phyloP scores from a whole-genome alignment of 805 yeast genomes.

The Candida verbasci region DNA sequence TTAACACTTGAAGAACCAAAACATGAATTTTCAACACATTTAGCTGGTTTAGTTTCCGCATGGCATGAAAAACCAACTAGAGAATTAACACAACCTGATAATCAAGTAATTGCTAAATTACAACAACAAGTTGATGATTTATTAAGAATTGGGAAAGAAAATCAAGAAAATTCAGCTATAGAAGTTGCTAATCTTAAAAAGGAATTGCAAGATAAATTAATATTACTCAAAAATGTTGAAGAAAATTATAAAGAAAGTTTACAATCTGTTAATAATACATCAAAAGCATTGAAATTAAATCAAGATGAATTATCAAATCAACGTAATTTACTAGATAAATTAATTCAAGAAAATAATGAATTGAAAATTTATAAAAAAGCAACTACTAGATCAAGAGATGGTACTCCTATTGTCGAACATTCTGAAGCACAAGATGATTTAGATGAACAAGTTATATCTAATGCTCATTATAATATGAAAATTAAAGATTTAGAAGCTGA shows the following conservation, averaged over 20 bases:
- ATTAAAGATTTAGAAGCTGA: conserved; percentile 83
- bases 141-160: conserved; percentile 42
- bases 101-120: conserved; percentile 34
- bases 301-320: conserved; percentile 66
- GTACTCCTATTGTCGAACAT: conserved; percentile 18
- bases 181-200: conserved; percentile 28
- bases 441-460: conserved; percentile 27
- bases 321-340: conserved; percentile 49
- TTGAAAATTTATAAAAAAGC: conserved; percentile 50
- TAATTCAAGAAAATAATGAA: conserved; percentile 67
- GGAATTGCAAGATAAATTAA: conserved; percentile 27
- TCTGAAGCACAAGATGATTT: conserved; percentile 14
- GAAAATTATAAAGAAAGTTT: conserved; percentile 67
- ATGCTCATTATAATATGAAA: conserved; percentile 66
- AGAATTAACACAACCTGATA: conserved; percentile 13
- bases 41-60: conserved; percentile 29
- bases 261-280: conserved; percentile 68
- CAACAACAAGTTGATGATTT: conserved; percentile 57
- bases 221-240: conserved; percentile 42
- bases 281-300: conserved; percentile 67
- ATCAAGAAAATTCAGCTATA: conserved; percentile 30
- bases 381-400: conserved; percentile 26
- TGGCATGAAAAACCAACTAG: conserved; percentile 22
- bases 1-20: conserved; percentile 27
- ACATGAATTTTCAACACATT: conserved; percentile 29